phyloP scores from a whole-genome alignment of 2,329 filamentous ascomycete genomes.

The Huntiella omanensis region DNA sequence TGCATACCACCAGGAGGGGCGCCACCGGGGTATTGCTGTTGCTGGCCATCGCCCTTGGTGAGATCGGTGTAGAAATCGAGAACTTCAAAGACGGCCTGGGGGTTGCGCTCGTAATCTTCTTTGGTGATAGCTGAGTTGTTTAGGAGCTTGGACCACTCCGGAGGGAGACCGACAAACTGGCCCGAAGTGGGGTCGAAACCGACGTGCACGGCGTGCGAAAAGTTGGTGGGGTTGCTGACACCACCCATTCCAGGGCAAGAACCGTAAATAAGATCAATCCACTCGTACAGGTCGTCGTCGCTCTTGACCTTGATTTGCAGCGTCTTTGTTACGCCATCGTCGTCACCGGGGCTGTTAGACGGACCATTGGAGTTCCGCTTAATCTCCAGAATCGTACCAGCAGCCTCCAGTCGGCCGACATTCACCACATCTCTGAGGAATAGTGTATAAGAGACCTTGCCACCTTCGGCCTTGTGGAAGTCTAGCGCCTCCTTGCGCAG shows the following conservation, averaged over 20 bases:
- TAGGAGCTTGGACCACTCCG: constrained; percentile 92
- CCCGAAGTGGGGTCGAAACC: constrained; percentile 92
- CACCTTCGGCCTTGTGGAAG: constrained; percentile 80
- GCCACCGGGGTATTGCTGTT: constrained; percentile 33
- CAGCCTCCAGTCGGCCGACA: constrained; percentile 77
- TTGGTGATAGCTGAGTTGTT: constrained; percentile 95
- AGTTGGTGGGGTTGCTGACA: constrained; percentile 96
- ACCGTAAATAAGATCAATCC: constrained; percentile 96
- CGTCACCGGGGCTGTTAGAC: constrained; percentile 54
- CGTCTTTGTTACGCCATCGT: constrained; percentile 64
- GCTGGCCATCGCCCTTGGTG: constrained; percentile 55
- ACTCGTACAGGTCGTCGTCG: constrained; percentile 94
- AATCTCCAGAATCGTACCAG: constrained; percentile 86
- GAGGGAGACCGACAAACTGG: constrained; percentile 81
- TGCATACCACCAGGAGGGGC: constrained; percentile 50
- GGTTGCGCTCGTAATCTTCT: constrained; percentile 95
- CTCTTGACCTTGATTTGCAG: constrained; percentile 86
- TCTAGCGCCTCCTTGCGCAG: constrained; percentile 84
- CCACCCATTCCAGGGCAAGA: constrained; percentile 94
- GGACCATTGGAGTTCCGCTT: constrained; percentile 52
- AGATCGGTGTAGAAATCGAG: constrained; percentile 75
- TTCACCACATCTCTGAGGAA: constrained; percentile 73
- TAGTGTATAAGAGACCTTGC: constrained; percentile 74
- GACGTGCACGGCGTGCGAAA: constrained; percentile 90
- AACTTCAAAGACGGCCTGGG: constrained; percentile 65